These are phyloP conservation scores for Syncephalis plumigaleata DNA, from an alignment of 371 early-diverging fungal species.

Conservation along the genomic window DNA sequence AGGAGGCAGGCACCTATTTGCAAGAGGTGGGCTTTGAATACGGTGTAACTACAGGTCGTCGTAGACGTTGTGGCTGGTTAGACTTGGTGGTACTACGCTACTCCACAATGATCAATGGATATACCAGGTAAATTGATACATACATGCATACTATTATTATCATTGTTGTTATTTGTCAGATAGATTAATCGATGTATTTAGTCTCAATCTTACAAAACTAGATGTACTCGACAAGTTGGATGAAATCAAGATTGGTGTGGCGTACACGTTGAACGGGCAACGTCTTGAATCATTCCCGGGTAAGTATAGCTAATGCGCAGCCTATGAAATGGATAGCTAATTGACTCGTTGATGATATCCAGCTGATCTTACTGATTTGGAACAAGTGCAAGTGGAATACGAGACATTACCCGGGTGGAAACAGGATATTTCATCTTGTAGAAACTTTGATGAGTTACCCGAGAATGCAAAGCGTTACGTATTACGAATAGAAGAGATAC, in stretches of 20 bases:
- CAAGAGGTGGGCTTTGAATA: slow-evolving; percentile 76
- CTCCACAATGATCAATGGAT: slow-evolving; percentile 85
- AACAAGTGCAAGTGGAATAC: slow-evolving; percentile 66
- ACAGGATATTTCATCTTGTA: slow-evolving; percentile 67
- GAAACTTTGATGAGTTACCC: slow-evolving; percentile 69
- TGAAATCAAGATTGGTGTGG: slow-evolving; percentile 76
- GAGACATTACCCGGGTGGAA: slow-evolving; percentile 88
- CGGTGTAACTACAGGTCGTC: slow-evolving; percentile 91
- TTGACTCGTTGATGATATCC: slow-evolving; percentile 2
- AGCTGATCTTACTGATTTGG: slow-evolving; percentile 63
- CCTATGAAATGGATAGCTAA: background rate
- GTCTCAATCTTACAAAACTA: slow-evolving; percentile 87
- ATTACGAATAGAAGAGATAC: slow-evolving; percentile 61
- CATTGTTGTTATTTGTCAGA: too few relatives aligned
- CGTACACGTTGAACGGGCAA: slow-evolving; percentile 49
- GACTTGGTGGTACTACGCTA: slow-evolving; percentile 84
- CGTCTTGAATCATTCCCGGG: slow-evolving; percentile 59
- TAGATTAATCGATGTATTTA: too few relatives aligned
- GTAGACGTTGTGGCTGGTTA: slow-evolving; percentile 95
- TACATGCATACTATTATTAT: too few relatives aligned
- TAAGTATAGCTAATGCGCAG: slow-evolving; percentile 2
- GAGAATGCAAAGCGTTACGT: slow-evolving; percentile 76
- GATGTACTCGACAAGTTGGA: slow-evolving; percentile 78
- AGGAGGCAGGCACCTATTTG: slow-evolving; percentile 61
- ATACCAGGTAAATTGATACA: slow-evolving; percentile 65